Evolutionary conservation across 2,329 filamentous ascomycete genomes (phyloP), one percentile per base, ranked within the genome.

Genomic region (Talaromyces islandicus): DNA sequence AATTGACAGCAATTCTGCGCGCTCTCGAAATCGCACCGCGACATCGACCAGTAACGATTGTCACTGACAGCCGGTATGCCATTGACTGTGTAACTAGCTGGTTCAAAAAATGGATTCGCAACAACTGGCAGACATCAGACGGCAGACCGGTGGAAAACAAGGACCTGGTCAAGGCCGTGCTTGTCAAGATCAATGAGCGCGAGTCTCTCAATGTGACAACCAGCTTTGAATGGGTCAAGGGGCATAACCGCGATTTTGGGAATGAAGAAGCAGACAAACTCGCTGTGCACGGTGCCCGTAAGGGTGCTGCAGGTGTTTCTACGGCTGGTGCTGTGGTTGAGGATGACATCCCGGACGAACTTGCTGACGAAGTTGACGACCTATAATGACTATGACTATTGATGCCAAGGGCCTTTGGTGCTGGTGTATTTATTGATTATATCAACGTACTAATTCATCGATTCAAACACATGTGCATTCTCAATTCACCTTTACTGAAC

Each of bases 51-150:
- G 83, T 95, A 12, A 83, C 87, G 60, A 95, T 99, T 65, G 83
- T 88, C 71, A 92, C 88, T n/a, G 94, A 99, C 76, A 94, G 90
- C 74, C 87, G 87, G 69, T 97, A 97, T 76, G 84, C 90, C 1
- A 96, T 97, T 74, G 88, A 92, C 65, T 97, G 93, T 70, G 85
- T 92, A 27, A 96, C 88, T 0, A 82, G 86, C 51, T 99, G 94
- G 93, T 92, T 86, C 69, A 74, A 77, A 24, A 87, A 83, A 59
- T 97, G 94, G 94, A 80, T 85, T 64, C 81, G 76, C 59, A 88
- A 93, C 67, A 82, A 82, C 6, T 99, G 93, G 93, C 83, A 82
- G 70, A 96, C 87, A n/a, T 77, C 85, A 3, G 77, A 81, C 0
- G 85, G 86, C 10, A 88, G 87, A 61, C 76, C 83, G 0, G 93